Percentiles rank a stretch among this genome's conserved stretches.
These are phyloP conservation scores for Candida palmyrensis DNA, from an alignment of 805 yeast species.

Conservation along the genomic window DNA sequence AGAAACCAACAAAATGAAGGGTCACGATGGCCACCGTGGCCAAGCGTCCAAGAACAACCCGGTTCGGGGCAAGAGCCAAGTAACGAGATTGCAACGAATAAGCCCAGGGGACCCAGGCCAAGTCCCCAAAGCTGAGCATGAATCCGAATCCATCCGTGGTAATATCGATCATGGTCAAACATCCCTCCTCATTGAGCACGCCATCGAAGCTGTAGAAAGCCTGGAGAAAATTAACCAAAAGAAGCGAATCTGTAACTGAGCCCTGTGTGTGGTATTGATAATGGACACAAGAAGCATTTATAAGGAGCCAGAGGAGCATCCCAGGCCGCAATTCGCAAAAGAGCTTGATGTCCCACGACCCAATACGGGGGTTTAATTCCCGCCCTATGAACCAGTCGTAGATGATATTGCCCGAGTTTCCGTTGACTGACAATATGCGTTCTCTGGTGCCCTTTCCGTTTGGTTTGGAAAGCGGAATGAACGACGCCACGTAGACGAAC, in stretches of 20 bases:
- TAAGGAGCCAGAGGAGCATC: conserved; percentile 74
- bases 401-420: conserved; percentile 69
- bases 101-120: conserved; percentile 88
- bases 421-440: conserved; percentile 76
- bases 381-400: conserved; percentile 98
- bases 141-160: conserved; percentile 96
- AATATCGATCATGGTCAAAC: conserved; percentile 90
- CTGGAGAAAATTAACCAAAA: conserved; percentile 66
- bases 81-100: conserved; percentile 85
- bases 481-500: conserved; percentile 65
- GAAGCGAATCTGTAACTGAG: conserved; percentile 62
- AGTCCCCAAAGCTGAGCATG: conserved; percentile 93
- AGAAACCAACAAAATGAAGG: conserved; percentile 61
- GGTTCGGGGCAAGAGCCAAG: conserved; percentile 52
- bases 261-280: conserved; percentile 66
- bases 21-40: conserved; percentile 36
- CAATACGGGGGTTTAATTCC: conserved; percentile 88
- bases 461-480: conserved; percentile 45
- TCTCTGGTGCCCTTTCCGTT: conserved; percentile 58
- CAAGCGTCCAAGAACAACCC: conserved; percentile 46
- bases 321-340: conserved; percentile 96
- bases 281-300: conserved; percentile 76
- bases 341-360: conserved; percentile 79
- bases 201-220: conserved; percentile 86
- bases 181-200: conserved; percentile 85